phyloP scores from a whole-genome alignment of 2,329 filamentous ascomycete genomes.

The Claviceps capensis region DNA sequence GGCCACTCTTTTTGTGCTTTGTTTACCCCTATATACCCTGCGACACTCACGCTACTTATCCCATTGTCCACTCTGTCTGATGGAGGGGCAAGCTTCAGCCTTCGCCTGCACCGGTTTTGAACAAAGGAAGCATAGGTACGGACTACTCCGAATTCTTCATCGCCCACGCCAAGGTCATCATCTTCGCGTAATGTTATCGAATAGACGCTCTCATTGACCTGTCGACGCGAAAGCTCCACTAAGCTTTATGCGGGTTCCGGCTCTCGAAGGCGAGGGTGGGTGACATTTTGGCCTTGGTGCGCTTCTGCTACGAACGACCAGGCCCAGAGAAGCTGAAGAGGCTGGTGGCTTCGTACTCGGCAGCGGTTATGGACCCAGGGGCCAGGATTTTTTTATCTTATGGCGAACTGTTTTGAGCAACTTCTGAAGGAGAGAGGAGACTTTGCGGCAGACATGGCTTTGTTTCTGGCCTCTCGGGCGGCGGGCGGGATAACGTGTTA shows the following conservation, averaged over 20 bases:
- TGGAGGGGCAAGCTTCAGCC: too few species aligned
- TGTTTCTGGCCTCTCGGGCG: too few species aligned
- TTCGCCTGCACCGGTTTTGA: background rate
- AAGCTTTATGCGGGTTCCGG: background rate
- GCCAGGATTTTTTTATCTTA: too few species aligned
- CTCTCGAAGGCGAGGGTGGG: background rate
- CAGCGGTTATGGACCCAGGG: too few species aligned
- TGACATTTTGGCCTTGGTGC: background rate
- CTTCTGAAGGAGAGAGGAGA: too few species aligned
- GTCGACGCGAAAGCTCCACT: background rate
- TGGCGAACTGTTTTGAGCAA: too few species aligned
- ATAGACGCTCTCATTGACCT: background rate
- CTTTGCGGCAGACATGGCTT: too few species aligned
- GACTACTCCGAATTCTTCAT: background rate
- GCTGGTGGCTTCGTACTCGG: background rate
- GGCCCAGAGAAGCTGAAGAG: background rate
- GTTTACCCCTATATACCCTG: too few species aligned
- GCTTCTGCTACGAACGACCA: background rate
- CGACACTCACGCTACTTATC: too few species aligned
- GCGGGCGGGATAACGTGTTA: too few species aligned
- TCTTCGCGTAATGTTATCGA: background rate
- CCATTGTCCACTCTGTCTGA: too few species aligned
- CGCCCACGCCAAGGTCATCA: background rate
- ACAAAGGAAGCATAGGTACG: background rate
- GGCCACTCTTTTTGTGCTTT: too few species aligned